Base-by-base conservation (phyloP, 371 early-diverging fungal species). In the Mucor lusitanicus region DNA sequence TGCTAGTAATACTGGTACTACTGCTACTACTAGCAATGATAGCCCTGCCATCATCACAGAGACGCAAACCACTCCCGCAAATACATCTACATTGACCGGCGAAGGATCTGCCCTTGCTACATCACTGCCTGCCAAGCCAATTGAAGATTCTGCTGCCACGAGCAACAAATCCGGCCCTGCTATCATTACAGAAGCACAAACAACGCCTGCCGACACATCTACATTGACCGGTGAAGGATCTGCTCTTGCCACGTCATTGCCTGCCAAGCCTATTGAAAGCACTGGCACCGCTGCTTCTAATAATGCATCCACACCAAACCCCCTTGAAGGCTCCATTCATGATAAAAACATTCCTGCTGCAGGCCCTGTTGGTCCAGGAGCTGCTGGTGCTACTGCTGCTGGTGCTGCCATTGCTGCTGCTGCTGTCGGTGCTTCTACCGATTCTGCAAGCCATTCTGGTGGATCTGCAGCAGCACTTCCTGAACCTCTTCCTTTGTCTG, bases 401-500 rank as follows among this genome's bases (percentile, higher is more conserved):
- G 61, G 44, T 30, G 61, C 61, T 40, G 61, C 61, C 28, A 25
- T 42, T 19, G 44, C 30, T 35, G 63, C 48, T 17, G 46, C 53
- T 25, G n/a, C 64, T 27, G 37, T 35, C 2, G 39, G 25, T 40
- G 11, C 39, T 32, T 3, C 58, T 33, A 19, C 23, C 8, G 32
- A 15, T 46, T 7, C 57, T 42, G 17, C 64, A 33, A 2, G 21
- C 19, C 39, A 27, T 40, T 28, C 25, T 27, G 53, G 32, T 33
- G 37, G 19, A 58, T 57, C 40, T 30, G 17, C 50, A 15, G 17
- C 50, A 15, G 11, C 35, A n/a, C 54, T 39, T n/a, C 30, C 57
- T 42, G 21, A 67, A 23, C 56, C 40, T 15, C 60, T 61, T 9
- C 19, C 54, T 37, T 64, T 68, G 30, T 55, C 69, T 0, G 65